Base-by-base conservation (phyloP, 2,329 filamentous ascomycete species). In the Teratosphaeria nubilosa region DNA sequence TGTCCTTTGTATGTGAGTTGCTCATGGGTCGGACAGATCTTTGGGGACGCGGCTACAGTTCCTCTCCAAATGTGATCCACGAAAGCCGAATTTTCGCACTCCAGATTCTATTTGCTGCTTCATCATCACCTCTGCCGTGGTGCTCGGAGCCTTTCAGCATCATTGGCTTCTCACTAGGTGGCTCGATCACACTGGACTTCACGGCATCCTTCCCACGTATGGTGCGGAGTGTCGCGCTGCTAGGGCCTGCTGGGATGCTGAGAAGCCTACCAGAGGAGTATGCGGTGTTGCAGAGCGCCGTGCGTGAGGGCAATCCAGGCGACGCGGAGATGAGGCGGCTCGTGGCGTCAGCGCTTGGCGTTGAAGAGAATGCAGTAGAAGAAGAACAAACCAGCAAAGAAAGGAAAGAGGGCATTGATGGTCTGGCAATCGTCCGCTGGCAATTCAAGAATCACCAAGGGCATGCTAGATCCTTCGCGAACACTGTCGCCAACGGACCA, bases 381-480 rank as follows among this genome's bases (percentile, higher is more conserved):
- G 27, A 51, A 2, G 13, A 22, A 22, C 11, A 25, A 30, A 48
- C n/a, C 11, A 25, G 22, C 32, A 53, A 30, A 16, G 51, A 50
- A 2, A 31, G 10, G 22, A 20, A n/a, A 27, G 11, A n/a, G 16
- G 53, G 10, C 10, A 32, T 51, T 14, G 45, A 56, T 30, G 41
- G 58, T 13, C 10, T 30, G 13, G 58, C 45, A 4, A 58, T 62
- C 13, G 54, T 60, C 9, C 55, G 60, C 20, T 66, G 64, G 64
- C 64, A 66, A 48, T 65, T 56, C 31, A 58, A 63, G 10, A 31
- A 62, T 9, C 64, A 66, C 50, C 25, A 59, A 50, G 64, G 64
- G 5, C 61, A 62, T 11, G 34, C 59, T n/a, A 53, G 53, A 24
- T 60, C 60, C 50, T 64, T 63, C 55, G 48, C 59, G n/a, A 56